phyloP scores from a whole-genome alignment of 495 filamentous ascomycete genomes.

The Mycothermus thermophilus region DNA sequence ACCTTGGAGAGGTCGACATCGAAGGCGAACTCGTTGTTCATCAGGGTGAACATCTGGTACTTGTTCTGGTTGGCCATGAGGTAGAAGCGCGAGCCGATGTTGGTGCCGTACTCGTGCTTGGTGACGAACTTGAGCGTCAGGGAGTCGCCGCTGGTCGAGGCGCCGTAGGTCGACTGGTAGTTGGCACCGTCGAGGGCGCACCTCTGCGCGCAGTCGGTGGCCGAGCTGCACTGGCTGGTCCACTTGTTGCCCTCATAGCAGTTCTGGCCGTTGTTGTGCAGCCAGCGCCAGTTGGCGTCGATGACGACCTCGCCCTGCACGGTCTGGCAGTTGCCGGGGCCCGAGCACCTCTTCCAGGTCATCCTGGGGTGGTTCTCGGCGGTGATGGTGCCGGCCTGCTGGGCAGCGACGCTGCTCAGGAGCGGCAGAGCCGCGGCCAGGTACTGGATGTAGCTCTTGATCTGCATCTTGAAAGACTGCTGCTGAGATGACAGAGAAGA shows the following conservation, averaged over 20 bases:
- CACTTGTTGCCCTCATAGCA: slow-evolving; percentile 42
- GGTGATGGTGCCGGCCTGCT: slow-evolving; percentile 41
- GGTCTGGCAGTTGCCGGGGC: slow-evolving; percentile 34
- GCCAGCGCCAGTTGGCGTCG: slow-evolving; percentile 42
- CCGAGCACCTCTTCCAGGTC: slow-evolving; percentile 43
- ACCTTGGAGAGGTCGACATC: slow-evolving; percentile 42
- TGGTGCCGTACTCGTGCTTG: slow-evolving; percentile 38
- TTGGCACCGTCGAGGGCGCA: slow-evolving; percentile 36
- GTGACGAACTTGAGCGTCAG: slow-evolving; percentile 46
- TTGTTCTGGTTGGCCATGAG: slow-evolving; percentile 38
- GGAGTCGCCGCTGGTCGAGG: slow-evolving; percentile 31
- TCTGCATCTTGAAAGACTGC: slow-evolving; percentile 5
- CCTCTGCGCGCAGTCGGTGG: slow-evolving; percentile 32
- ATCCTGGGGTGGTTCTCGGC: slow-evolving; percentile 46
- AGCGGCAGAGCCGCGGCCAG: slow-evolving; percentile 20
- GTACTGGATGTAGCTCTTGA: slow-evolving; percentile 19
- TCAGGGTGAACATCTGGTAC: slow-evolving; percentile 45
- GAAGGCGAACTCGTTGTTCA: slow-evolving; percentile 46
- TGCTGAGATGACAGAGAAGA: neutral
- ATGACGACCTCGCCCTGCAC: slow-evolving; percentile 34
- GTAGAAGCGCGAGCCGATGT: slow-evolving; percentile 44
- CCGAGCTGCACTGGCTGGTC: slow-evolving; percentile 28
- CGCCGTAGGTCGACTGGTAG: slow-evolving; percentile 36
- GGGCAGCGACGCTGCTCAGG: slow-evolving; percentile 23
- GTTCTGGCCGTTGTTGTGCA: slow-evolving; percentile 30